Evolutionary conservation across 306 rosid species (phyloP), one percentile per base, ranked within the genome.

Genomic region (Castanopsis chinensis): DNA sequence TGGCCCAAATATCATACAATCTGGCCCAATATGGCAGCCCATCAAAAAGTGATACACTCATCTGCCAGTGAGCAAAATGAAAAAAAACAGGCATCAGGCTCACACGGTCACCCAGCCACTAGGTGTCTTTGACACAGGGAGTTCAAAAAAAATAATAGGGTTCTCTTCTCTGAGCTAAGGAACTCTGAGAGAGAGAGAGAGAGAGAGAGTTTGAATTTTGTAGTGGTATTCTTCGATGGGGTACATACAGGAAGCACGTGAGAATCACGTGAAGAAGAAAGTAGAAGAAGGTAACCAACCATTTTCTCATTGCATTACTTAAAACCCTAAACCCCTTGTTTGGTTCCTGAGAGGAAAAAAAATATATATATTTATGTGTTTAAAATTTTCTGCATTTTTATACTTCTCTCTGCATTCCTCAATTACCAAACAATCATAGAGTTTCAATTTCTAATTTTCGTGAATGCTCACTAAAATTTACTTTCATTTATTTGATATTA

Each of bases 241-340:
- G 6, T 88, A 81, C 82, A 41, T 93, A 45, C 90, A 93, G 81
- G 92, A 95, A 60, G 99, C 99, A 57, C 97, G 98, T 45, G 87
- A 93, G 64, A 95, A 95, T 87, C 98, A 93, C 73, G 99, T 93
- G 58, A 95, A 95, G 96, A 95, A 95, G 97, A 95, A 95, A 79
- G 99, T 86, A 3, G 99, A 93, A 84, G 98, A 91, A 93, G 99
- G 98, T 95, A 80, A 5, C 4, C 17, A 2, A 10, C 15, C 53
- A 12, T 12, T 19, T 27, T 11, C 23, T 55, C 32, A 52, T 51
- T 10, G 67, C 71, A 15, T 41, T 41, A 8, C 45, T 41, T 33
- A 72, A 68, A 88, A 79, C 79, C 88, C 81, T 83, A 74, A 76
- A 61, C 77, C 67, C 23, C 78, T 30, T 49, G 20, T 74, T 61